phyloP scores from a whole-genome alignment of 192 early-diverging fungal genomes.

The Backusella mclennaniae region DNA sequence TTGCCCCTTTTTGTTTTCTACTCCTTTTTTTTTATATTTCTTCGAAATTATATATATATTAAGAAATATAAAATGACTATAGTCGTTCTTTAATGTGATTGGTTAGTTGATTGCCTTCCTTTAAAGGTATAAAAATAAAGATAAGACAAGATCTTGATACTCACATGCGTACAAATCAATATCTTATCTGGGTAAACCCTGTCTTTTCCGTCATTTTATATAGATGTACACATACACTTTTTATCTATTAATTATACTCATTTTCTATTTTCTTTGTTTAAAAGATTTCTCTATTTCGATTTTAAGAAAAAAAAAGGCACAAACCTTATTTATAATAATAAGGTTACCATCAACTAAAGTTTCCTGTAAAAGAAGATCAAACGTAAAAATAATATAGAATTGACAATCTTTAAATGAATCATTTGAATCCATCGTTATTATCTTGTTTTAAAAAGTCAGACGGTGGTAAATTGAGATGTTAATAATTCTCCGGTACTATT shows the following conservation, averaged over 20 bases:
- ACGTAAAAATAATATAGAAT: neutral
- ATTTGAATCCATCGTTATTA: neutral
- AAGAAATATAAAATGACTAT: neutral
- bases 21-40: neutral
- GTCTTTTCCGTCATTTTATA: neutral
- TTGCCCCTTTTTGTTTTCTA: neutral
- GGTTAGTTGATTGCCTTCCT: neutral
- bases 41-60: neutral
- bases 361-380: too few species aligned
- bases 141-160: neutral
- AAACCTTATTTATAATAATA: neutral
- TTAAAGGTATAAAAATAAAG: constrained; percentile 4
- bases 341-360: too few species aligned
- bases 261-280: neutral
- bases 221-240: neutral
- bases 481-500: neutral
- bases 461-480: neutral
- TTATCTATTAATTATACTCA: neutral
- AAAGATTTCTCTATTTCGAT: neutral
- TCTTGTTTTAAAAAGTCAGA: neutral
- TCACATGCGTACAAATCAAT: neutral
- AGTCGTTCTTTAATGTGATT: neutral
- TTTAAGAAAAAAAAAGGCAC: neutral
- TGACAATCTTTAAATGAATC: neutral
- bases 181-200: constrained; percentile 1